Percentiles rank a stretch among this genome's conserved stretches.
These are phyloP conservation scores for Hypholoma fasciculare DNA, from an alignment of 768 basidiomycete genomes.

Conservation along the genomic window DNA sequence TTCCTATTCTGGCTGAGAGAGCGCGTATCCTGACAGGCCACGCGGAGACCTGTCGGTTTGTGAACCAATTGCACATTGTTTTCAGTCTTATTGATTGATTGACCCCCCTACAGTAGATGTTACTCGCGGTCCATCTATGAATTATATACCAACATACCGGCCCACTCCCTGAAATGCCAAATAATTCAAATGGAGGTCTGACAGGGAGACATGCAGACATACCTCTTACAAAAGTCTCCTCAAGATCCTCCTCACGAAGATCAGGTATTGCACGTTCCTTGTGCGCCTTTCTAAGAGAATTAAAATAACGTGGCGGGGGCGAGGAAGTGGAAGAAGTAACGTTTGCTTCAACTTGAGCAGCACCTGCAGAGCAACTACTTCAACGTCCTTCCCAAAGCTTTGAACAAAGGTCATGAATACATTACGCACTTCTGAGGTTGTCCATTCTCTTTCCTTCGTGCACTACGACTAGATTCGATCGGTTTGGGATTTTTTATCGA, in stretches of 20 bases:
- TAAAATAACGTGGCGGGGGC: slow-evolving; percentile 50
- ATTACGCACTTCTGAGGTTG: slow-evolving; percentile 27
- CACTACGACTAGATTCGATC: slow-evolving; percentile 46
- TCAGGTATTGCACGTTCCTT: slow-evolving; percentile 63
- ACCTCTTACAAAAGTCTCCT: slow-evolving; percentile 89
- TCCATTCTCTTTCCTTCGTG: slow-evolving; percentile 43
- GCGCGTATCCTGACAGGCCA: slow-evolving; percentile 87
- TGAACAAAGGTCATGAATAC: neutral
- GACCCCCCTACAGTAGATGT: slow-evolving; percentile 66
- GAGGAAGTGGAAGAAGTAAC: slow-evolving; percentile 20
- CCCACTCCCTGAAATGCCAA: slow-evolving; percentile 64
- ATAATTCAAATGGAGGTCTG: neutral
- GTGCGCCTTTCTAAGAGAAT: slow-evolving; percentile 70
- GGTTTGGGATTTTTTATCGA: slow-evolving; percentile 66
- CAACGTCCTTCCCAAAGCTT: slow-evolving; percentile 18
- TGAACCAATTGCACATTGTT: slow-evolving; percentile 90
- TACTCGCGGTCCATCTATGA: slow-evolving; percentile 20
- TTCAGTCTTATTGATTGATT: slow-evolving; percentile 94
- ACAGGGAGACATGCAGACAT: slow-evolving; percentile 12
- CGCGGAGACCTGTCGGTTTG: slow-evolving; percentile 84
- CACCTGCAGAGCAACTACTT: slow-evolving; percentile 33
- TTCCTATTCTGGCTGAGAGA: slow-evolving; percentile 79
- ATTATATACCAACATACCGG: slow-evolving; percentile 47
- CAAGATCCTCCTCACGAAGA: slow-evolving; percentile 77
- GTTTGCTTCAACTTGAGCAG: slow-evolving; percentile 34